Evolutionary conservation across 306 rosid genomes (phyloP).

Genomic region (Vicia villosa): DNA sequence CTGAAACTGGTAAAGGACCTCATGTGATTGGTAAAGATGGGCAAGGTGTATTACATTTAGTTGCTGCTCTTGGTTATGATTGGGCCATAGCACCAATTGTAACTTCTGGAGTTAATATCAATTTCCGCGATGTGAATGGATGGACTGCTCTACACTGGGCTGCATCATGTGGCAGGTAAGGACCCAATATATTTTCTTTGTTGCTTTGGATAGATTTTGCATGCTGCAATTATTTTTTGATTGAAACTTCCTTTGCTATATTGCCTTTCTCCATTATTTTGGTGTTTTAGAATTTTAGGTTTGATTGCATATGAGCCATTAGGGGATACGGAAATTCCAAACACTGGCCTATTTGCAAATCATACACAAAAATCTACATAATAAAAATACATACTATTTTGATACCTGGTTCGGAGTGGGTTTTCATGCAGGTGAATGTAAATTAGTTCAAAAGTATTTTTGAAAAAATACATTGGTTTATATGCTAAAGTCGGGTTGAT

Average conservation of each 20-base stretch:
- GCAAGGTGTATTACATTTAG: slow-evolving; percentile 79
- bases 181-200: not conserved
- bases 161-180: slow-evolving; percentile 85
- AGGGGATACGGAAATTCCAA: slow-evolving; percentile 5
- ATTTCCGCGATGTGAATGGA: slow-evolving; percentile 81
- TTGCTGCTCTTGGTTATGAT: slow-evolving; percentile 85
- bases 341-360: slow-evolving; percentile 14
- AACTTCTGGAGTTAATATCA: slow-evolving; percentile 76
- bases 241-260: slow-evolving; percentile 8
- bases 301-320: slow-evolving; percentile 28
- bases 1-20: slow-evolving; percentile 82
- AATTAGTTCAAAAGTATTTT: not conserved
- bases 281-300: slow-evolving; percentile 23
- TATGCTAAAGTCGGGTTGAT: slow-evolving; percentile 19
- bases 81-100: slow-evolving; percentile 81
- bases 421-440: slow-evolving; percentile 21
- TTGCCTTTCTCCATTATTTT: slow-evolving; percentile 3
- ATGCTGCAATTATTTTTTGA: slow-evolving; percentile 2
- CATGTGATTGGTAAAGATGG: slow-evolving; percentile 63
- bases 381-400: slow-evolving; percentile 3
- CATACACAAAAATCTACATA: not conserved
- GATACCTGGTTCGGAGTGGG: slow-evolving; percentile 10
- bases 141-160: slow-evolving; percentile 98
- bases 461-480: slow-evolving; percentile 21
- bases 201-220: not conserved